Evolutionary conservation across 2,329 filamentous ascomycete genomes (phyloP).

Genomic region (Ophiostoma novo-ulmi): DNA sequence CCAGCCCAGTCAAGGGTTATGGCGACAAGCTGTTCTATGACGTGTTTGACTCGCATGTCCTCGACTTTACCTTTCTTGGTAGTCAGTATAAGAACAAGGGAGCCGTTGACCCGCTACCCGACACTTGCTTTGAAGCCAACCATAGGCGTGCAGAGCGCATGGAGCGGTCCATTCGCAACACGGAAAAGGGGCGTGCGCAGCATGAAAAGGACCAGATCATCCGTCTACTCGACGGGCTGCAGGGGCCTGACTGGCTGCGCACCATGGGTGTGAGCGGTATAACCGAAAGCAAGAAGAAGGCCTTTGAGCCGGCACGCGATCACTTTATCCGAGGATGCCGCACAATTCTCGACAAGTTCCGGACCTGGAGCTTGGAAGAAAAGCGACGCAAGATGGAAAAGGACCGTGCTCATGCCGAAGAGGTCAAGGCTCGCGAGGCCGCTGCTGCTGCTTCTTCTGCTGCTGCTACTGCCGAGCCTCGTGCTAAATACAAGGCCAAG

Average conservation of each 20-base stretch:
- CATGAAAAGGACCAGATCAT: slow-evolving; percentile 63
- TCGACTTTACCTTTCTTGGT: slow-evolving; percentile 53
- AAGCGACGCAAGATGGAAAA: slow-evolving; percentile 73
- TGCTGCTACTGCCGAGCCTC: slow-evolving; percentile 21
- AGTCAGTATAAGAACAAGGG: slow-evolving; percentile 42
- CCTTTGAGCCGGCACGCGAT: slow-evolving; percentile 77
- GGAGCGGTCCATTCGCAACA: slow-evolving; percentile 59
- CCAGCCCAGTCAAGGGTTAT: slow-evolving; percentile 47
- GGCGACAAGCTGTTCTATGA: slow-evolving; percentile 53
- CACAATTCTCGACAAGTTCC: slow-evolving; percentile 79
- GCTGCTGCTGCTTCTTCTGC: slow-evolving; percentile 16
- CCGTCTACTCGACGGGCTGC: slow-evolving; percentile 70
- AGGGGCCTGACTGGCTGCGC: slow-evolving; percentile 87
- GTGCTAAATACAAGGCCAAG: slow-evolving; percentile 24
- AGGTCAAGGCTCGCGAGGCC: slow-evolving; percentile 39
- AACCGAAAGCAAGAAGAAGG: slow-evolving; percentile 78
- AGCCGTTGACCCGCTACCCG: slow-evolving; percentile 51
- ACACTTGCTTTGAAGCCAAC: slow-evolving; percentile 48
- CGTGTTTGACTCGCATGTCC: slow-evolving; percentile 51
- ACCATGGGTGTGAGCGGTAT: slow-evolving; percentile 83
- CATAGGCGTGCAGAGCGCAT: slow-evolving; percentile 57
- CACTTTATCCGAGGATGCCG: slow-evolving; percentile 82
- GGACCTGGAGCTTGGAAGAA: slow-evolving; percentile 82
- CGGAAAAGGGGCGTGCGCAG: slow-evolving; percentile 59
- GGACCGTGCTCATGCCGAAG: slow-evolving; percentile 55